Conservation (phyloP, 106 monocot genomes). For the Triglochin maritima region DNA sequence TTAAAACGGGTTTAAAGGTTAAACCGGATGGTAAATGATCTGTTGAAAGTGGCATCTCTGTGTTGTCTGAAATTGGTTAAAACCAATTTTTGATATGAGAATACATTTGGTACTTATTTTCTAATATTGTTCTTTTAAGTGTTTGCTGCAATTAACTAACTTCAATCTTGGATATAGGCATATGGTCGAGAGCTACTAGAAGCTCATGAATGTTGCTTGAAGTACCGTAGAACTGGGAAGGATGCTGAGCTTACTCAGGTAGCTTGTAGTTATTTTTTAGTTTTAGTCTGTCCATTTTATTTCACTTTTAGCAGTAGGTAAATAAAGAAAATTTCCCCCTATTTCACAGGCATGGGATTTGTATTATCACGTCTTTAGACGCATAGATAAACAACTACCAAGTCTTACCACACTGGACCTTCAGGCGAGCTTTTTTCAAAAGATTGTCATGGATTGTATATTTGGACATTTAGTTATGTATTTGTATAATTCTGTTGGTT, state of each 20-base stretch:
- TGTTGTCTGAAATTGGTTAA: too few species aligned
- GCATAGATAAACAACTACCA: conserved; percentile 96
- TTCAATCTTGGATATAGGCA: conserved; percentile 27
- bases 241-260: conserved; percentile 98
- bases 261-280: not conserved
- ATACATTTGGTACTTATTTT: too few species aligned
- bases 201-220: conserved; percentile 87
- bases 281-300: too few species aligned
- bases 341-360: conserved; percentile 89
- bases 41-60: too few species aligned
- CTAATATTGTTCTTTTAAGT: too few species aligned
- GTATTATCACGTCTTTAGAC: conserved; percentile 98
- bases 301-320: too few species aligned
- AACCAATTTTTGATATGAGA: too few species aligned
- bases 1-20: too few species aligned
- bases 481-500: not conserved
- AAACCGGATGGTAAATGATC: too few species aligned
- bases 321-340: too few species aligned
- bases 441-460: conserved; percentile 1
- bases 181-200: conserved; percentile 92
- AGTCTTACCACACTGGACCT: conserved; percentile 91
- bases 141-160: too few species aligned
- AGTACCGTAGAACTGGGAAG: conserved; percentile 77
- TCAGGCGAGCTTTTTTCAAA: conserved; percentile 39
- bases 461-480: not conserved